Base-by-base conservation (phyloP, 2,329 filamentous ascomycete species). In the Aureobasidium melanogenum region DNA sequence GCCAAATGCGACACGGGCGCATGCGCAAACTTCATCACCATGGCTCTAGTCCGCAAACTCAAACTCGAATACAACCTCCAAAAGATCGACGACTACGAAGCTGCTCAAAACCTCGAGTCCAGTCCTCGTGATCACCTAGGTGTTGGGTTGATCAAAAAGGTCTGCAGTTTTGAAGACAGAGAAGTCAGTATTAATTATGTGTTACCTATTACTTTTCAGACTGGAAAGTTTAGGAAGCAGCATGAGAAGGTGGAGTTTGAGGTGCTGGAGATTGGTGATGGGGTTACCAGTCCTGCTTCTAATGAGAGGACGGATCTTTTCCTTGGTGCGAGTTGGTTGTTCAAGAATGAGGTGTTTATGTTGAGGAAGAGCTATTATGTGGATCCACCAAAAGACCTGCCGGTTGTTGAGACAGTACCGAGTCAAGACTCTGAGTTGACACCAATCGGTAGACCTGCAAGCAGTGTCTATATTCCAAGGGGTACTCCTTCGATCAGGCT, bases 161-260 rank as follows among this genome's bases (percentile, higher is more conserved):
- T 59, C 5, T 59, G 56, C 34, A 41, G 56, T 24, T 59, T 59
- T 14, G 56, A 59, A 22, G 44, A 50, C 24, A 46, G 44, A 24
- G 56, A 59, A 9, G 56, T 59, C 24, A 50, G 39, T 8, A 50
- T 59, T 17, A 59, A 50, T 12, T 59, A 59, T 24, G 28, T 48
- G 15, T 15, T 59, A 10, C 34, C 24, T 17, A 15, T 59, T 2
- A 41, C 22, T 2, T 59, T 59, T 12, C 44, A 50, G n/a, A 50
- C 56, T 4, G 56, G 56, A 26, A 77, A 83, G 6, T 91, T 92
- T 70, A 85, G 85, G 41, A 80, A 83, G 57, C 79, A 80, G 24
- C 85, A 89, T 65, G 79, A 82, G 0, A 88, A 88, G 19, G 75
- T 92, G 5, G 88, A 94, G 22, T 59, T 59, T 32, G 43, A 48